Percentiles rank a stretch among this genome's conserved stretches.
These are phyloP conservation scores for Mycena capillaripes DNA, from an alignment of 768 basidiomycete species.

Conservation along the genomic window DNA sequence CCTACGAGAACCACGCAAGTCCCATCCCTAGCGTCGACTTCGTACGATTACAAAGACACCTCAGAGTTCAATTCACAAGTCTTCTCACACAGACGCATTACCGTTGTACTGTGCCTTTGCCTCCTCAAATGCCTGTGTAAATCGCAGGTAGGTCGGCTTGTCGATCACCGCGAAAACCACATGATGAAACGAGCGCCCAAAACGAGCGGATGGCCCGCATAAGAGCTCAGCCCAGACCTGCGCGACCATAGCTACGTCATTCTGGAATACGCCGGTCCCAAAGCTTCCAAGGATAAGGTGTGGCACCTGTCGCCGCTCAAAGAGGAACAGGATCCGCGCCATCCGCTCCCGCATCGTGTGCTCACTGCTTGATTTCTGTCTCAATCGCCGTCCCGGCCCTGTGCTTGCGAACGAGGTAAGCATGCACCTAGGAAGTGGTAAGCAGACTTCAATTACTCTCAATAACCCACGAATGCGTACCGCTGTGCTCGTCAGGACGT, in stretches of 20 bases:
- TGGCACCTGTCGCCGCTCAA: slow-evolving; percentile 60
- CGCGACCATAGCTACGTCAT: slow-evolving; percentile 60
- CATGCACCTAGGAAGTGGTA: slow-evolving; percentile 70
- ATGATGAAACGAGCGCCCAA: slow-evolving; percentile 58
- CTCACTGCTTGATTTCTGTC: slow-evolving; percentile 9
- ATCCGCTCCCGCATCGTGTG: slow-evolving; percentile 67
- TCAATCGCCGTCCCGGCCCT: neutral
- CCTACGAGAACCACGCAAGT: no score
- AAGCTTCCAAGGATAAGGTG: slow-evolving; percentile 67
- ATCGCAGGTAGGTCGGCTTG: slow-evolving; percentile 50
- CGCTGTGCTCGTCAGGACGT: slow-evolving; percentile 80
- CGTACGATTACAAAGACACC: no score
- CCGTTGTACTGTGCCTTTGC: no score
- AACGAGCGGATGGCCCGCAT: slow-evolving; percentile 54
- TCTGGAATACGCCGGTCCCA: slow-evolving; percentile 70
- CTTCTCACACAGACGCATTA: no score
- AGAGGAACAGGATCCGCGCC: slow-evolving; percentile 64
- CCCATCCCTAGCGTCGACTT: no score
- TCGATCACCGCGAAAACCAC: slow-evolving; percentile 69
- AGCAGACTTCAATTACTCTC: no score
- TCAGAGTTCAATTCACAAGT: no score
- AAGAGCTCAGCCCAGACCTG: slow-evolving; percentile 66
- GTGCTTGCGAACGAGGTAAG: slow-evolving; percentile 57
- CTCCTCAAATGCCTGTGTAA: slow-evolving; percentile 26
- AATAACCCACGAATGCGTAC: slow-evolving; percentile 38